These are phyloP conservation scores for Starmerella bacillaris DNA, from an alignment of 805 yeast genomes.

Conservation along the genomic window DNA sequence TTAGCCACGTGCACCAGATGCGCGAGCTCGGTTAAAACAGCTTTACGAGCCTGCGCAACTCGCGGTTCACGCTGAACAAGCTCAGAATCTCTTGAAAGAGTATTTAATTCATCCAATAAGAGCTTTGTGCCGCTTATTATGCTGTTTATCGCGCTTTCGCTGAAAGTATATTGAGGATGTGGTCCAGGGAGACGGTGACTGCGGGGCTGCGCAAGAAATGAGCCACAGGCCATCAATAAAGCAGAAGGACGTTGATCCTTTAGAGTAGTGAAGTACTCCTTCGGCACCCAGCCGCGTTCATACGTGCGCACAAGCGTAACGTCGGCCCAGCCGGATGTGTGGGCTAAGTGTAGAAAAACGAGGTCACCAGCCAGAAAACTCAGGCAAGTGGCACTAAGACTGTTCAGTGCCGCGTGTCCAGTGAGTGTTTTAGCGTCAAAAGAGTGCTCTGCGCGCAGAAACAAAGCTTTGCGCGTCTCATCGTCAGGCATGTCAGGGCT, in stretches of 20 bases:
- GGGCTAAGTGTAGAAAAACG: constrained; percentile 24
- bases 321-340: constrained; percentile 30
- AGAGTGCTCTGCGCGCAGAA: constrained; percentile 21
- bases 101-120: constrained; percentile 22
- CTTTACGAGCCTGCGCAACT: constrained; percentile 22
- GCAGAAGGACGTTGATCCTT: constrained; percentile 24
- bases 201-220: constrained; percentile 22
- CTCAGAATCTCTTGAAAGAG: constrained; percentile 22
- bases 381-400: constrained; percentile 22
- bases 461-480: constrained; percentile 4
- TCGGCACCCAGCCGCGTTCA: constrained; percentile 29
- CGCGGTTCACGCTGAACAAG: constrained; percentile 19
- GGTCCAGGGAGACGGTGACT: constrained; percentile 13
- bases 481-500: neutral
- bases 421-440: constrained; percentile 20
- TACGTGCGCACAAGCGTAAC: constrained; percentile 24
- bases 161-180: constrained; percentile 17
- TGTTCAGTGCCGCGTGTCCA: constrained; percentile 16
- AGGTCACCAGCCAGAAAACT: constrained; percentile 24
- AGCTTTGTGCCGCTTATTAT: constrained; percentile 25
- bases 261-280: constrained; percentile 26
- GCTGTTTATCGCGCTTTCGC: constrained; percentile 24
- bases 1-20: constrained; percentile 25
- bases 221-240: constrained; percentile 23
- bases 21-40: constrained; percentile 26